phyloP scores from a whole-genome alignment of 2,329 filamentous ascomycete species.

The Sarocladiaceae sp. region DNA sequence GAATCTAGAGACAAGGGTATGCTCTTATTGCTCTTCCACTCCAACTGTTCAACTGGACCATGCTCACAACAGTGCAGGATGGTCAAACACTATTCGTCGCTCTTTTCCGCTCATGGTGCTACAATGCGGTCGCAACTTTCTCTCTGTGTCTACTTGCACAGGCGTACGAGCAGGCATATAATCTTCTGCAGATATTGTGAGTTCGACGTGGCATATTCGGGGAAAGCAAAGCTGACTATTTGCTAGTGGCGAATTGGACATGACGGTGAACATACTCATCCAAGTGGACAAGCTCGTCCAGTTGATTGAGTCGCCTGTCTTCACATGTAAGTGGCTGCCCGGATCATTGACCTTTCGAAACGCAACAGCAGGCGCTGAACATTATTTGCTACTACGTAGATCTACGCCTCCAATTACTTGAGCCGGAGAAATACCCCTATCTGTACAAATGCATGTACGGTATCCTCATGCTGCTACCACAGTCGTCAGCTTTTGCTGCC shows the following conservation, averaged over 20 bases:
- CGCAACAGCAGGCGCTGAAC: background rate
- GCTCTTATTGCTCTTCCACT: too few species aligned
- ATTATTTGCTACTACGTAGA: conserved; percentile 45
- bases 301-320: conserved; percentile 92
- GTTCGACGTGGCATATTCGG: conserved; percentile 21
- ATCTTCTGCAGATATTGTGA: conserved; percentile 91
- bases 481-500: conserved; percentile 94
- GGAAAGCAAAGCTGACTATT: background rate
- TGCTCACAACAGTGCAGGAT: conserved; percentile 49
- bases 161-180: conserved; percentile 96
- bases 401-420: conserved; percentile 87
- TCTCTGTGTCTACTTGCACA: conserved; percentile 92
- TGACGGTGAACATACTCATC: conserved; percentile 98
- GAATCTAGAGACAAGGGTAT: conserved; percentile 81
- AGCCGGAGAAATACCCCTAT: conserved; percentile 91
- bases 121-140: conserved; percentile 96
- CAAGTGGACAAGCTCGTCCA: conserved; percentile 99
- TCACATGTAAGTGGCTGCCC: conserved; percentile 82
- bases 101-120: conserved; percentile 95
- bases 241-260: conserved; percentile 83
- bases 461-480: conserved; percentile 94
- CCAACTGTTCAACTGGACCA: background rate
- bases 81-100: conserved; percentile 94
- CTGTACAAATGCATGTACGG: conserved; percentile 98
- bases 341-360: too few species aligned